phyloP scores from a whole-genome alignment of 164 flowering plant species.

The Piper betle region DNA sequence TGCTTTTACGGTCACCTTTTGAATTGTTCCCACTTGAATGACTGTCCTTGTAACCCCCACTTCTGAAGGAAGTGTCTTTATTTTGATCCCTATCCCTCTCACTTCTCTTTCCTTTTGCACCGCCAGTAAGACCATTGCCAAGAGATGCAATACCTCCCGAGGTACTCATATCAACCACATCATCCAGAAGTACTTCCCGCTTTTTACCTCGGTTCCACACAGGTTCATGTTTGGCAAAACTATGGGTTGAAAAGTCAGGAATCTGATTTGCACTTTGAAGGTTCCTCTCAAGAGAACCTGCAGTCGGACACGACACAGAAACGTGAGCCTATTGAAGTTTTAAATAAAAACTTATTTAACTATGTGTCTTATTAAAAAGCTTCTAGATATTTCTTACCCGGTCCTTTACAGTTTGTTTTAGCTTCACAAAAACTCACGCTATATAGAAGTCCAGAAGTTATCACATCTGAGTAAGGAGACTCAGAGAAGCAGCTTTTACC shows the following conservation, averaged over 20 bases:
- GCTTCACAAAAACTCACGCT: constrained; percentile 26
- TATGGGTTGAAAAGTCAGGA: constrained; percentile 21
- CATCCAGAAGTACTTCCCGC: constrained; percentile 63
- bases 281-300: constrained; percentile 27
- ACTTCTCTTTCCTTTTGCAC: constrained; percentile 67
- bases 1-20: constrained; percentile 54
- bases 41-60: constrained; percentile 35
- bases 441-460: constrained; percentile 28
- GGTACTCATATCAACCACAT: constrained; percentile 38
- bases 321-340: neutral
- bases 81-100: constrained; percentile 52
- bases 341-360: neutral
- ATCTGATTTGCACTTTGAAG: constrained; percentile 10
- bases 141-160: constrained; percentile 29
- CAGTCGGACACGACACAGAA: constrained; percentile 4
- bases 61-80: constrained; percentile 22
- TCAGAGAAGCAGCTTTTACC: constrained; percentile 55
- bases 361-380: neutral
- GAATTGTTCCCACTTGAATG: constrained; percentile 24
- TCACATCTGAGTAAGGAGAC: constrained; percentile 34
- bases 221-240: constrained; percentile 40
- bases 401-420: constrained; percentile 21
- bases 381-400: constrained; percentile 23
- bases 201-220: constrained; percentile 48
- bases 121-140: constrained; percentile 29